Base-by-base conservation (phyloP, 2,329 filamentous ascomycete species). In the Lachnellula arida region DNA sequence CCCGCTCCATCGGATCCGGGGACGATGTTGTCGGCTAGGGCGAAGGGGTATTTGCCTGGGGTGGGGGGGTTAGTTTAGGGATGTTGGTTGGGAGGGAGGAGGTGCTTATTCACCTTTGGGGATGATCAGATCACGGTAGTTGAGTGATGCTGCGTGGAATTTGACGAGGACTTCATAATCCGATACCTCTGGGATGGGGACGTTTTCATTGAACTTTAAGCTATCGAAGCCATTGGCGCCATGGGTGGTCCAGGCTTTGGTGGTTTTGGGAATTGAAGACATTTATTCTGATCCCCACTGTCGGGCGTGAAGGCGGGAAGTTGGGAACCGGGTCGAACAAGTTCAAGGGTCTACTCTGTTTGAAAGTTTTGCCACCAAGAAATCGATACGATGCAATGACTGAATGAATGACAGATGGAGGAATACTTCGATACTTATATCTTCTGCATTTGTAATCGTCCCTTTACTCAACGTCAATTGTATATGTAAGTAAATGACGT, bases 81-180 rank as follows among this genome's bases (percentile, higher is more conserved):
- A 17, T 5, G 28, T 2, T 25, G 15, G n/a, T 15, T 39, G 37
- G 1, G 35, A 28, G 15, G 17, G 39, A 12, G 37, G 5, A 8
- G 22, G 22, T 22, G 14, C 49, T 53, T 59, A 23, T 23, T 23
- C 22, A 66, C 70, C 67, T 59, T 70, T 66, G 15, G 70, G 63
- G 19, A 74, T 70, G 25, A 69, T 63, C 43, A 74, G 56, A 55
- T 75, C 72, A 40, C 72, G 67, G 59, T 72, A 74, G 57, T 75
- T 75, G 35, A 75, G 58, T 28, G 72, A 73, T 9, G 71, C 72
- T 23, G 69, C 69, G 49, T 72, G 67, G 23, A 73, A 72, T 64
- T 79, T 80, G 60, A 83, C 78, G 9, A 83, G 73, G 17, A 82
- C 78, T 55, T 82, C 79, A 52, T 78, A 76, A 54, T 81, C 78